These are phyloP conservation scores for Euphorbia celastroides DNA, from an alignment of 441 rosid genomes.

Conservation along the genomic window DNA sequence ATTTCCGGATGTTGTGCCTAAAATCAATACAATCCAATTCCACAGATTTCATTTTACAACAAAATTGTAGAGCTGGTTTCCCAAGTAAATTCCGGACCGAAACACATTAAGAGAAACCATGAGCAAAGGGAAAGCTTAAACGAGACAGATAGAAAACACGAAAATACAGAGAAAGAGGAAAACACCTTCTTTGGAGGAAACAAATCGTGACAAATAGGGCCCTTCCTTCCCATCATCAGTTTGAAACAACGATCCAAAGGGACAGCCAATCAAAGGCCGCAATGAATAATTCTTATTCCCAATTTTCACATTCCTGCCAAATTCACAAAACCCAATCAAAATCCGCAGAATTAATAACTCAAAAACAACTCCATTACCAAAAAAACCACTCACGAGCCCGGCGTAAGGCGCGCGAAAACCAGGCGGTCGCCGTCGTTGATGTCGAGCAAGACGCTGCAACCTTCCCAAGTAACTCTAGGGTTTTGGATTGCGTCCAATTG, in stretches of 20 bases:
- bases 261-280: slow-evolving; percentile 70
- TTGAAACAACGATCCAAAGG: slow-evolving; percentile 74
- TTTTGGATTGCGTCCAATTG: slow-evolving; percentile 19
- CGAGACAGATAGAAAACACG: not conserved
- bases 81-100: not conserved
- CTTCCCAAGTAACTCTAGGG: slow-evolving; percentile 72
- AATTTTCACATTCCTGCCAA: slow-evolving; percentile 53
- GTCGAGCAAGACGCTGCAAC: slow-evolving; percentile 89
- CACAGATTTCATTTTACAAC: no score
- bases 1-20: no score
- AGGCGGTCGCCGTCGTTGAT: slow-evolving; percentile 88
- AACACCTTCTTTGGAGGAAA: slow-evolving; percentile 46
- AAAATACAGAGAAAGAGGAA: not conserved
- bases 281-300: slow-evolving; percentile 59
- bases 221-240: slow-evolving; percentile 61
- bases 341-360: not conserved
- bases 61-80: no score
- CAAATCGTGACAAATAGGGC: slow-evolving; percentile 43
- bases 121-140: not conserved
- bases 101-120: not conserved
- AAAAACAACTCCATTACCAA: not conserved
- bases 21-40: no score
- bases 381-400: slow-evolving; percentile 51
- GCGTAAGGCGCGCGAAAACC: slow-evolving; percentile 76
- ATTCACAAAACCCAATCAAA: not conserved